Evolutionary conservation across 2,329 filamentous ascomycete species (phyloP).

Genomic region (Beauveria sp.): DNA sequence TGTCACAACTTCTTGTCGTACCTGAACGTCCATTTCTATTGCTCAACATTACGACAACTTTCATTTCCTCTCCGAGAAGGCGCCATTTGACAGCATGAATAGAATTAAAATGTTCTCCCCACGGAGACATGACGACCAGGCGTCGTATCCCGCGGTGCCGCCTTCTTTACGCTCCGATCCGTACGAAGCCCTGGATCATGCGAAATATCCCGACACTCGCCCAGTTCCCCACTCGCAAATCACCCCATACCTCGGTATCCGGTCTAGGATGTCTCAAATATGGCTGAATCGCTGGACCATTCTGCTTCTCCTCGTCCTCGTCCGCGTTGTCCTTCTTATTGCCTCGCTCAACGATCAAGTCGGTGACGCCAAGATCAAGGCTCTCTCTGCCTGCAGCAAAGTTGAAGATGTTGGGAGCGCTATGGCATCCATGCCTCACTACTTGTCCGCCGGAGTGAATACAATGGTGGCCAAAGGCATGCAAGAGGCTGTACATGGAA

Average conservation of each 20-base stretch:
- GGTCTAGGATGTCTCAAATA: conserved; percentile 83
- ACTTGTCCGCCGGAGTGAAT: conserved; percentile 84
- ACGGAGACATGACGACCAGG: conserved; percentile 23
- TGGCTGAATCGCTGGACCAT: conserved; percentile 98
- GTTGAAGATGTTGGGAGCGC: conserved; percentile 90
- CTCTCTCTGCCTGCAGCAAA: conserved; percentile 80
- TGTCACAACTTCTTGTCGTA: background rate
- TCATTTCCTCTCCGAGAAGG: background rate
- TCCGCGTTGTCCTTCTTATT: conserved; percentile 71
- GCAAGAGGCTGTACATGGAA: conserved; percentile 68
- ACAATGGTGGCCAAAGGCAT: conserved; percentile 72
- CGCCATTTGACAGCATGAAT: conserved; percentile 19
- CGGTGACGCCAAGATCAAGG: conserved; percentile 67
- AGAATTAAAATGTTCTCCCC: conserved; percentile 31
- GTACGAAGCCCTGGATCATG: conserved; percentile 27
- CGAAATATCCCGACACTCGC: conserved; percentile 23
- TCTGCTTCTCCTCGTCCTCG: conserved; percentile 76
- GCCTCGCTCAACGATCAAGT: conserved; percentile 66
- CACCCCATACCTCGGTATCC: conserved; percentile 88
- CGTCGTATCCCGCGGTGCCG: conserved; percentile 30
- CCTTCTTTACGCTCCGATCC: conserved; percentile 30
- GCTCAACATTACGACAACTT: background rate
- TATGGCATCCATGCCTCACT: conserved; percentile 98
- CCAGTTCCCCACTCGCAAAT: conserved; percentile 58
- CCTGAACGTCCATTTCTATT: background rate